Evolutionary conservation across 306 rosid species (phyloP).

Genomic region (Dryas drummondii): DNA sequence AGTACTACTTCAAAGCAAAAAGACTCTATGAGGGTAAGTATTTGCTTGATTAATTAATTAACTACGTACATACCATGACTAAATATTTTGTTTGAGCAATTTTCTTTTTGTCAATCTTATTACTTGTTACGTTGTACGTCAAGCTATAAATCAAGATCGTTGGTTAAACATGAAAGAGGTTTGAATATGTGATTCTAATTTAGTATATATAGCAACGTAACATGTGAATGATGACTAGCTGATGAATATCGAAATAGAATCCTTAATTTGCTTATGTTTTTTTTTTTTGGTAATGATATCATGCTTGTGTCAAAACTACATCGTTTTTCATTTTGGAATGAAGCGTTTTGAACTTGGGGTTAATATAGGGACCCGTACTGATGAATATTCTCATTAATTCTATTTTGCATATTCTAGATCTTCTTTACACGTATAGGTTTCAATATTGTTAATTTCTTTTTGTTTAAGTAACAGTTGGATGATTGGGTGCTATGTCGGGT

Average conservation of each 20-base stretch:
- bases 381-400: no score
- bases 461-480: slow-evolving; percentile 45
- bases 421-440: not conserved
- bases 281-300: not conserved
- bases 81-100: not conserved
- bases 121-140: no score
- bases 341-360: no score
- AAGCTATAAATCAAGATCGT: no score
- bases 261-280: no score
- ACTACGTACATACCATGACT: not conserved
- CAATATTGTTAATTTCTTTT: not conserved
- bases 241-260: no score
- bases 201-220: no score
- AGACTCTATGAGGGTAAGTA: slow-evolving; percentile 67
- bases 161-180: no score
- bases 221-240: no score
- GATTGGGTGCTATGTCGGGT: slow-evolving; percentile 79
- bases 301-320: not conserved
- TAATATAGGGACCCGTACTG: no score
- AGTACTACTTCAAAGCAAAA: slow-evolving; percentile 33
- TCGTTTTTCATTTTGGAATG: not conserved
- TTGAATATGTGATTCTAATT: no score
- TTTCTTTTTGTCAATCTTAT: not conserved
- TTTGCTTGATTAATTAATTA: not conserved
- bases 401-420: no score